A percentile compares a stretch with the other conserved stretches of the same genome.
phyloP scores from a whole-genome alignment of 208 protist genomes.

The Acanthamoeba castellanii region DNA sequence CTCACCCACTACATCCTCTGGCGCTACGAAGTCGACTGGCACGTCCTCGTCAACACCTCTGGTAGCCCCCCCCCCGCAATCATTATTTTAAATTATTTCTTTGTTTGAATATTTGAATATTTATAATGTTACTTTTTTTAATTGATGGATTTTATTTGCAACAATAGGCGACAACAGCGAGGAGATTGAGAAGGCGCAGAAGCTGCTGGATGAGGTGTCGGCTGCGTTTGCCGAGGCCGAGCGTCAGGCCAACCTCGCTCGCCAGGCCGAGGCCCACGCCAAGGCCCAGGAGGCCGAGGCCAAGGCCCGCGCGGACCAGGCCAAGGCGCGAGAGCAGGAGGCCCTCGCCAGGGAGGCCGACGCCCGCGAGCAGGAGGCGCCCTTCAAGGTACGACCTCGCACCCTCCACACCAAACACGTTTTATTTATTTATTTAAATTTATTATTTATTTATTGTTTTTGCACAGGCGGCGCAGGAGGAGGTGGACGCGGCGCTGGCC shows the following conservation, averaged over 20 bases:
- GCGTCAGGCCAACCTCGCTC: neutral
- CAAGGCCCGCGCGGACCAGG: no score
- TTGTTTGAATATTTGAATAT: no score
- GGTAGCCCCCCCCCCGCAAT: neutral
- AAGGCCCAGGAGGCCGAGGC: no score
- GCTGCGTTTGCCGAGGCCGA: constrained; percentile 42
- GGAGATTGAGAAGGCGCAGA: constrained; percentile 74
- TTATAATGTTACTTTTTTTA: no score
- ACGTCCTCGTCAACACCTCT: constrained; percentile 55
- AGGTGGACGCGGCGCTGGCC: constrained; percentile 71
- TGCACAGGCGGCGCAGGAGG: constrained; percentile 72
- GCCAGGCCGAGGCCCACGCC: neutral
- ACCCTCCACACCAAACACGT: no score
- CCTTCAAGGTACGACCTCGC: constrained; percentile 67
- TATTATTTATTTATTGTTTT: no score
- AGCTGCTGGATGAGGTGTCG: constrained; percentile 52
- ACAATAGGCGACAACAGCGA: constrained; percentile 66
- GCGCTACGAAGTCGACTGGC: constrained; percentile 72
- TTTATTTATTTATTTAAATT: no score
- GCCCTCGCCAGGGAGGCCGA: no score
- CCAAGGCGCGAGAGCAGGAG: no score
- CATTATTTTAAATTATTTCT: no score
- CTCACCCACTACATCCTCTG: constrained; percentile 69
- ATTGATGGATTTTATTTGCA: no score
- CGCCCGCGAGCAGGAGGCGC: constrained; percentile 52